These are phyloP conservation scores for Ustilago tritici DNA, from an alignment of 1,284 basidiomycete genomes.

Conservation along the genomic window DNA sequence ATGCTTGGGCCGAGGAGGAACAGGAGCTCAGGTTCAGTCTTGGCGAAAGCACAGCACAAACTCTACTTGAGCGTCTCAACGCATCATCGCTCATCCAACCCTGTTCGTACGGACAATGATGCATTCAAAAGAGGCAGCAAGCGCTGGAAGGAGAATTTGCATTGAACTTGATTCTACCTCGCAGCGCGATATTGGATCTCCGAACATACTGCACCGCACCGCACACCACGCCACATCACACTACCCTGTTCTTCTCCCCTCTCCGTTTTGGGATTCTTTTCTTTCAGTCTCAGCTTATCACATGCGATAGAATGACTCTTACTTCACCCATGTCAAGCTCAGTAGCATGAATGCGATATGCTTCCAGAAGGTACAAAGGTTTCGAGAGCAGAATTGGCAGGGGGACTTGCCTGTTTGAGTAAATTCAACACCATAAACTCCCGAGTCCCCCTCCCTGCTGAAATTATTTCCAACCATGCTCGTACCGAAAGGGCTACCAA, in stretches of 20 bases:
- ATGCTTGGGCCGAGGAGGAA: neutral
- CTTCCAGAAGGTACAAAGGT: neutral
- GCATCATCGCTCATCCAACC: neutral
- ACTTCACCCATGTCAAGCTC: neutral
- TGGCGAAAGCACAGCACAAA: neutral
- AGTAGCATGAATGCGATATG: neutral
- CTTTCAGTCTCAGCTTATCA: neutral
- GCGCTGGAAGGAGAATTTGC: conserved; percentile 12
- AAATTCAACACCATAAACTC: too few species aligned
- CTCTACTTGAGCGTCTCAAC: neutral
- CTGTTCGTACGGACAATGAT: neutral
- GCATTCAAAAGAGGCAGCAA: neutral
- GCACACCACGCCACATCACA: conserved; percentile 13
- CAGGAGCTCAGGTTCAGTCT: neutral
- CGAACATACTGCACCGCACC: conserved; percentile 11
- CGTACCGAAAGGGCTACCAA: too few species aligned
- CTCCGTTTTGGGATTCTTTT: neutral
- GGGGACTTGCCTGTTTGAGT: too few species aligned
- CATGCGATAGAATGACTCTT: neutral
- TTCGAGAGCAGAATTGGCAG: conserved; percentile 7
- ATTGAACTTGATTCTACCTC: conserved; percentile 34
- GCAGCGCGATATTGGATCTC: conserved; percentile 34
- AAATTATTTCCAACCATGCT: too few species aligned
- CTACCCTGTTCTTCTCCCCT: conserved; percentile 1
- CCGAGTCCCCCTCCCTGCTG: too few species aligned